A percentile compares a stretch with the other conserved stretches of the same genome.
These are phyloP conservation scores for Eurotiales sp. DNA, from an alignment of 2,329 filamentous ascomycete species.

Conservation along the genomic window DNA sequence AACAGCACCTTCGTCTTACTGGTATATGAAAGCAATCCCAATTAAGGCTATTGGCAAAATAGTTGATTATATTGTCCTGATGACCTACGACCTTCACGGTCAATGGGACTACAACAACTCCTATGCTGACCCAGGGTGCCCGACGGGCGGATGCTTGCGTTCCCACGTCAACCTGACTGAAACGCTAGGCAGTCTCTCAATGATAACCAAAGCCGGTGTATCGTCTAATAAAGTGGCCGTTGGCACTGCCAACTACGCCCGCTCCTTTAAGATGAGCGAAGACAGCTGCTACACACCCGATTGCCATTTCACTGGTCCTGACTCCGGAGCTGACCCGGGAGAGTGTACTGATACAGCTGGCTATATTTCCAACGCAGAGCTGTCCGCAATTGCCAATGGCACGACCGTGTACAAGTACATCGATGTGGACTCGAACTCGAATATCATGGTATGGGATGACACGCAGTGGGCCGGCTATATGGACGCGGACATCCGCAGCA, in stretches of 20 bases:
- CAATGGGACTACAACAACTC: conserved; percentile 27
- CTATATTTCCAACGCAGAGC: conserved; percentile 26
- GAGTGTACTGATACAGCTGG: conserved; percentile 35
- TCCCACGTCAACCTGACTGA: conserved; percentile 40
- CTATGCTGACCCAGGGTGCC: conserved; percentile 22
- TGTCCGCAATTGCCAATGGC: too few relatives aligned
- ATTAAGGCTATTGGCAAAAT: conserved; percentile 25
- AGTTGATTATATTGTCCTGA: conserved; percentile 35
- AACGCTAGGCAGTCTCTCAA: conserved; percentile 28
- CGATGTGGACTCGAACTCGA: not conserved
- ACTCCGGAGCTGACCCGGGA: conserved; percentile 28
- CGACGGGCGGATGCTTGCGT: conserved; percentile 28
- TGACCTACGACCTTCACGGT: conserved; percentile 38
- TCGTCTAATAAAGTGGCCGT: conserved; percentile 29
- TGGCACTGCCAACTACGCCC: conserved; percentile 32
- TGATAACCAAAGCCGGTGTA: conserved; percentile 34
- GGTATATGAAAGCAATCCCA: conserved; percentile 30
- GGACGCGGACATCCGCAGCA: not conserved
- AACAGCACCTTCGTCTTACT: conserved; percentile 23
- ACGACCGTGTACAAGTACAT: not conserved
- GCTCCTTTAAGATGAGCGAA: conserved; percentile 30
- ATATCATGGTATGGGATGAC: not conserved
- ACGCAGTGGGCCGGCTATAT: not conserved
- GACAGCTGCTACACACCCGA: conserved; percentile 24
- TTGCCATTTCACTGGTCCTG: conserved; percentile 31